A percentile compares a stretch with the other conserved stretches of the same genome.
These are phyloP conservation scores for Thozetella sp. DNA, from an alignment of 495 filamentous ascomycete species.

Conservation along the genomic window DNA sequence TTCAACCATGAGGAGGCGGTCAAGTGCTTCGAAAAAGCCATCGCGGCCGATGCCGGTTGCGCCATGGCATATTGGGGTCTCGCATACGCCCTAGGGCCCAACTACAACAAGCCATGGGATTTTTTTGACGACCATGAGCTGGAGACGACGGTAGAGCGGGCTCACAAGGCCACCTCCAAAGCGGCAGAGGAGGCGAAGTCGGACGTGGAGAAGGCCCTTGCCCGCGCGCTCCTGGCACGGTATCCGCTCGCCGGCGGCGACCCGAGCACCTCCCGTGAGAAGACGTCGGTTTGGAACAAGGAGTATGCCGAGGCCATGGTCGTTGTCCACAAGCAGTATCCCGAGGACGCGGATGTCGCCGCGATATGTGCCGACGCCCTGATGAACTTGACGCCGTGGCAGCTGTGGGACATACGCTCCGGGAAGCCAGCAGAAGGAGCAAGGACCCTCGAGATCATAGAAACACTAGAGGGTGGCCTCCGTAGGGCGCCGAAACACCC, in stretches of 20 bases:
- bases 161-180: constrained; percentile 40
- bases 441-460: constrained; percentile 58
- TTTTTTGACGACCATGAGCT: constrained; percentile 64
- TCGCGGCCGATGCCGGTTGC: constrained; percentile 51
- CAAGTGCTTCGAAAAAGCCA: constrained; percentile 61
- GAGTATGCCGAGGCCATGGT: constrained; percentile 65
- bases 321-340: constrained; percentile 51
- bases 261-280: constrained; percentile 21
- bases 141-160: constrained; percentile 38
- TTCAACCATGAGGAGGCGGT: constrained; percentile 69
- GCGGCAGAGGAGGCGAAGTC: constrained; percentile 37
- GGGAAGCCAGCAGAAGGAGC: constrained; percentile 56
- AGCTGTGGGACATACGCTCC: constrained; percentile 62
- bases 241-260: constrained; percentile 45
- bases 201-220: constrained; percentile 56
- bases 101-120: constrained; percentile 77
- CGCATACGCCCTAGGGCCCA: constrained; percentile 66
- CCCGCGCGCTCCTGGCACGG: constrained; percentile 56
- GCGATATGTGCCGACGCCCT: constrained; percentile 65
- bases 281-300: constrained; percentile 55
- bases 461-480: constrained; percentile 55
- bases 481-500: constrained; percentile 52
- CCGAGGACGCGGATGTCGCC: constrained; percentile 61
- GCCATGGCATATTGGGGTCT: constrained; percentile 71
- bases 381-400: constrained; percentile 73